phyloP scores from a whole-genome alignment of 768 basidiomycete species.

The Russula brevipes region DNA sequence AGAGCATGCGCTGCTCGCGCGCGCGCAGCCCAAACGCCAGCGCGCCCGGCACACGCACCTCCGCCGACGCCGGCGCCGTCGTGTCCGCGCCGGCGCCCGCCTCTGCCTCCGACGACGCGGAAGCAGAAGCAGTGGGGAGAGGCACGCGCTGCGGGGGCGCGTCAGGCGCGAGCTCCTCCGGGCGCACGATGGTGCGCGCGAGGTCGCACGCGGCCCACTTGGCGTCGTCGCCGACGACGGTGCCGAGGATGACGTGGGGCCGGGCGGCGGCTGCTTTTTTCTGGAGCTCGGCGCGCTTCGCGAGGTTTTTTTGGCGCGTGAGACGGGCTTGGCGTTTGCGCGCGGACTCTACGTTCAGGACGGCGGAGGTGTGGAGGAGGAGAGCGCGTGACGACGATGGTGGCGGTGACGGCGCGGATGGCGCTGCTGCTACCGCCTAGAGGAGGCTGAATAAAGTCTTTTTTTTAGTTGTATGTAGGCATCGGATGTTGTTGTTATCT shows the following conservation, averaged over 20 bases:
- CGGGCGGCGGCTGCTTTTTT: slow-evolving; percentile 37
- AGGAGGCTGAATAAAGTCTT: slow-evolving; percentile 28
- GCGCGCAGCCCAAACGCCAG: slow-evolving; percentile 63
- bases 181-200: slow-evolving; percentile 44
- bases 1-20: slow-evolving; percentile 55
- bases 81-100: too few relatives aligned
- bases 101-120: too few relatives aligned
- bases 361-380: slow-evolving; percentile 46
- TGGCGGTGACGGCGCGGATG: slow-evolving; percentile 24
- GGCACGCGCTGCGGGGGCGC: not conserved
- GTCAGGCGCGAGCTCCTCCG: slow-evolving; percentile 19
- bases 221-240: slow-evolving; percentile 53
- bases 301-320: slow-evolving; percentile 41
- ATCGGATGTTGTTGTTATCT: not conserved
- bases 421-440: slow-evolving; percentile 41
- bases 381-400: slow-evolving; percentile 28
- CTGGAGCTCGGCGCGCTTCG: slow-evolving; percentile 41
- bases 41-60: slow-evolving; percentile 46
- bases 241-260: slow-evolving; percentile 73
- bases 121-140: slow-evolving; percentile 14
- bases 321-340: slow-evolving; percentile 36
- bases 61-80: slow-evolving; percentile 28
- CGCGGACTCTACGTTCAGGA: slow-evolving; percentile 31
- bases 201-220: slow-evolving; percentile 69
- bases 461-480: not conserved